These are phyloP conservation scores for Phaeophleospora eucalypticola DNA, from an alignment of 2,329 filamentous ascomycete genomes.

Conservation along the genomic window DNA sequence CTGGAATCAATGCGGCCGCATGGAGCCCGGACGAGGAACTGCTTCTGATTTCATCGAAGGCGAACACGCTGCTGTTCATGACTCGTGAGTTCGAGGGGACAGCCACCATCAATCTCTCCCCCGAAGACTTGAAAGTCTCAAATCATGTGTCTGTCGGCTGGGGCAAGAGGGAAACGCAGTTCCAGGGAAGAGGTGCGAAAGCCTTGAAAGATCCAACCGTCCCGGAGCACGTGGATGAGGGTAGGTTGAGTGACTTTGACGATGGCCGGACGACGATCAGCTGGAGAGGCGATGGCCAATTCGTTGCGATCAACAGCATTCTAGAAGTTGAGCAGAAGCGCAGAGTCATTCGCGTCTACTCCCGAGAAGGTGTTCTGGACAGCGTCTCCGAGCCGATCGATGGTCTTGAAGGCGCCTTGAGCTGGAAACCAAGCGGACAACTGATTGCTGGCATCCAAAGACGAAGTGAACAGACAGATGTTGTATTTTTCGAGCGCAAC, in stretches of 20 bases:
- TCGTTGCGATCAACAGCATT: constrained; percentile 79
- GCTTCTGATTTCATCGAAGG: constrained; percentile 74
- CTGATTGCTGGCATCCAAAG: constrained; percentile 83
- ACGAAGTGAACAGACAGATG: constrained; percentile 63
- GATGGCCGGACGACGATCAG: constrained; percentile 69
- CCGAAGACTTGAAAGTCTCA: constrained; percentile 81
- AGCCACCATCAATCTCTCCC: constrained; percentile 65
- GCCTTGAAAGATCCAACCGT: constrained; percentile 90
- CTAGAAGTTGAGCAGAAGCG: constrained; percentile 64
- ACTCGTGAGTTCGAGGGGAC: constrained; percentile 84
- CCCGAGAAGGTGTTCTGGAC: constrained; percentile 82
- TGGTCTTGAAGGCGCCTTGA: constrained; percentile 78
- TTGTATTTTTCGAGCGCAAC: constrained; percentile 95
- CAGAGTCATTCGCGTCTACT: constrained; percentile 83
- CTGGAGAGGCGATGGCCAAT: constrained; percentile 93
- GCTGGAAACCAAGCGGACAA: constrained; percentile 89
- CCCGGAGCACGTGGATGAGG: constrained; percentile 85
- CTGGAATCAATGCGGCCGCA: constrained; percentile 79
- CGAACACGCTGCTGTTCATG: constrained; percentile 82
- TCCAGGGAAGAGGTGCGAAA: constrained; percentile 68
- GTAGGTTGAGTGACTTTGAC: constrained; percentile 69
- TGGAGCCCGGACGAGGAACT: constrained; percentile 97
- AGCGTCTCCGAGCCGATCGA: constrained; percentile 95
- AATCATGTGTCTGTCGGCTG: constrained; percentile 90
- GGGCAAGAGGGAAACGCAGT: constrained; percentile 98